These are phyloP conservation scores for Tetrahymena elliotti DNA, from an alignment of 73 alveolate species.

Conservation along the genomic window DNA sequence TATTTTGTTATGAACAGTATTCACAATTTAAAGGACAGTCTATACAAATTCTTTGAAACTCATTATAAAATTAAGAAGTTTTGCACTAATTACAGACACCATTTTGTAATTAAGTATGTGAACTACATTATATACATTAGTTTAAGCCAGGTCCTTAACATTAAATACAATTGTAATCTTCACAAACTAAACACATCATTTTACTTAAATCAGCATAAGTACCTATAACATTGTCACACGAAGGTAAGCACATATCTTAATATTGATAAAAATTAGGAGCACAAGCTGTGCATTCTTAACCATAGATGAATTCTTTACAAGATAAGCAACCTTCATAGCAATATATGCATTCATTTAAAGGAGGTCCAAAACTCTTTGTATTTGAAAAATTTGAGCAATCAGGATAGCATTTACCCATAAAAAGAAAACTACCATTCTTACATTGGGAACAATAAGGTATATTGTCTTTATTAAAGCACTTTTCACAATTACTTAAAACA, in stretches of 20 bases:
- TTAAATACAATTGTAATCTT: background rate
- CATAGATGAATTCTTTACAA: background rate
- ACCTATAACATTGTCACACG: background rate
- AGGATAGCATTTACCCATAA: background rate
- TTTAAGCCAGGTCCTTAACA: background rate
- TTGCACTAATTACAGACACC: background rate
- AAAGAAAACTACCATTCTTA: background rate
- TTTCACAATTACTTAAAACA: background rate
- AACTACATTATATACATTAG: background rate
- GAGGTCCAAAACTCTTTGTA: background rate
- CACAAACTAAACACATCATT: background rate
- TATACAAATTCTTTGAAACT: background rate
- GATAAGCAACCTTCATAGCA: background rate
- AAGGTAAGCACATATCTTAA: background rate
- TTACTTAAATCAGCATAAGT: background rate
- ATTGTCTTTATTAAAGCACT: background rate
- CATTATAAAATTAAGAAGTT: background rate
- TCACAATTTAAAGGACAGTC: background rate
- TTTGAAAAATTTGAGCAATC: background rate
- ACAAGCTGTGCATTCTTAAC: background rate
- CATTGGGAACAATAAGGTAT: background rate
- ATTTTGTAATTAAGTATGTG: background rate
- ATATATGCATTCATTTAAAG: background rate
- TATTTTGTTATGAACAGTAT: background rate
- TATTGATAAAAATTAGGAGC: background rate